Conservation (phyloP, 495 filamentous ascomycete genomes). For the Trichoderma erinaceum region DNA sequence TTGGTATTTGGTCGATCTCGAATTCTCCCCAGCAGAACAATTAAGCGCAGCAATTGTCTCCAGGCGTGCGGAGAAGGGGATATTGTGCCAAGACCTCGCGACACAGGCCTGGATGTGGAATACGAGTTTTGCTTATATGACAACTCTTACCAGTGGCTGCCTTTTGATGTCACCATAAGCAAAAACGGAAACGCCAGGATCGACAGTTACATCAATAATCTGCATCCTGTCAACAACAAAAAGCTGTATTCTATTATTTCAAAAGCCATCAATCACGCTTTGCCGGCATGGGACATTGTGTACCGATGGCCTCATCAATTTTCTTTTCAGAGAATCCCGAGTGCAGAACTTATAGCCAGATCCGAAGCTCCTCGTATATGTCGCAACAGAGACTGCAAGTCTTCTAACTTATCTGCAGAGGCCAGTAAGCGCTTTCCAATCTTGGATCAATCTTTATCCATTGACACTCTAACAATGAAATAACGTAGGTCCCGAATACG, state of each 20-base stretch:
- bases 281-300: conserved; percentile 50
- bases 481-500: too few relatives aligned
- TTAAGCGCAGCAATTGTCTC: neutral
- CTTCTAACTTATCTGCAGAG: neutral
- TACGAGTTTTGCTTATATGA: neutral
- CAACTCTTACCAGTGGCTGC: neutral
- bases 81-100: neutral
- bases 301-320: conserved; percentile 6
- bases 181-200: conserved; percentile 48
- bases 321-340: neutral
- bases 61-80: neutral
- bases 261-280: conserved; percentile 40
- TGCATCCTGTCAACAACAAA: conserved; percentile 44
- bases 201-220: conserved; percentile 63
- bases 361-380: neutral
- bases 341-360: neutral
- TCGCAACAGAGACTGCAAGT: neutral
- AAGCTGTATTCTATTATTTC: conserved; percentile 49
- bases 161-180: neutral
- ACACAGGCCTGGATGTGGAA: neutral
- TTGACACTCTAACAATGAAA: too few relatives aligned
- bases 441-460: too few relatives aligned
- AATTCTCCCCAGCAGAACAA: neutral
- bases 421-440: too few relatives aligned
- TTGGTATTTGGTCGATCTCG: neutral